These are phyloP conservation scores for Omphalea diandra DNA, from an alignment of 441 rosid species.

Conservation along the genomic window DNA sequence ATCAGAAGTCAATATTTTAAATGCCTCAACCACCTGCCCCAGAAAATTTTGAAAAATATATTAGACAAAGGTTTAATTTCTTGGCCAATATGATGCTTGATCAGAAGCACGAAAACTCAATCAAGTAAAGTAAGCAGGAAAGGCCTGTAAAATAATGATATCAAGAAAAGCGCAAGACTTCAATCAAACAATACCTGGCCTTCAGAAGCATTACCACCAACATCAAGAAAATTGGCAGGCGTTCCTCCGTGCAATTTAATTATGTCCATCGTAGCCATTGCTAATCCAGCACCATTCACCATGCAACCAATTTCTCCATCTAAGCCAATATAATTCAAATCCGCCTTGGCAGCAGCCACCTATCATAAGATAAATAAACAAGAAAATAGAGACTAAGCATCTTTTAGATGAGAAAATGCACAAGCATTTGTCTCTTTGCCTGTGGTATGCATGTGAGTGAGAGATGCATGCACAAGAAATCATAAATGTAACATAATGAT, in stretches of 20 bases:
- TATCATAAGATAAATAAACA: constrained; percentile 32
- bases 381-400: background rate
- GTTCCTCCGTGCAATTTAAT: constrained; percentile 97
- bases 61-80: background rate
- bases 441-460: too few species aligned
- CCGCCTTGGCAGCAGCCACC: constrained; percentile 96
- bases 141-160: background rate
- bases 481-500: background rate
- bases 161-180: constrained; percentile 15
- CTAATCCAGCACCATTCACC: constrained; percentile 99
- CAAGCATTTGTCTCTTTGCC: background rate
- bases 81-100: background rate
- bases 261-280: constrained; percentile 99
- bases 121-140: background rate
- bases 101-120: background rate
- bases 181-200: constrained; percentile 56
- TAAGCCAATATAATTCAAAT: constrained; percentile 92
- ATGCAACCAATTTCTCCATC: constrained; percentile 99
- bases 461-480: background rate
- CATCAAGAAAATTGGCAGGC: constrained; percentile 97
- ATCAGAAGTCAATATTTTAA: constrained; percentile 94
- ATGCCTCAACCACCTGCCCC: constrained; percentile 94
- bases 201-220: constrained; percentile 99
- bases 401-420: background rate
- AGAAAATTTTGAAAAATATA: constrained; percentile 2